A percentile compares a stretch with the other conserved stretches of the same genome.
Evolutionary conservation across 352 stramenopile genomes (phyloP).

Genomic region (Phytophthora quininea): DNA sequence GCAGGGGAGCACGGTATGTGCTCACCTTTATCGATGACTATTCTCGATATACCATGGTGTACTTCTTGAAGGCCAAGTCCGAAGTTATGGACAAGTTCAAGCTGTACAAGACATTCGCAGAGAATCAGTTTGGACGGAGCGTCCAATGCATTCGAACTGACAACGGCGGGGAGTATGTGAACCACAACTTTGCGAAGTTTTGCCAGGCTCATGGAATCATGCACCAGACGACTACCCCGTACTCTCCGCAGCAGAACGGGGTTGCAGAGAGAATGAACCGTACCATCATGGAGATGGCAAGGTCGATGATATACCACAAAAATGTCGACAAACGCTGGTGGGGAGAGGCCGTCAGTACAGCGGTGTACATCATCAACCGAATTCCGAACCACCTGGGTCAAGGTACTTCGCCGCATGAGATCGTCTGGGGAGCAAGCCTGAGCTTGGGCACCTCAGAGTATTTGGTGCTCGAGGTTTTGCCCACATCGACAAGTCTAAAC

Average conservation of each 20-base stretch:
- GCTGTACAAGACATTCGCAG: background rate
- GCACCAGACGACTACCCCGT: conserved; percentile 24
- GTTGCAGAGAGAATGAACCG: conserved; percentile 25
- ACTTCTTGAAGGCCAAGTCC: background rate
- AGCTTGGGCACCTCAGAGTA: conserved; percentile 3
- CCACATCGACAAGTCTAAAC: conserved; percentile 15
- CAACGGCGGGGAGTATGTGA: conserved; percentile 27
- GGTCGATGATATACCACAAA: conserved; percentile 19
- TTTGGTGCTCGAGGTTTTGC: conserved; percentile 21
- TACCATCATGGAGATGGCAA: conserved; percentile 18
- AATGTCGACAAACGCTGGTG: conserved; percentile 18
- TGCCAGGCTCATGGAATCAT: conserved; percentile 9
- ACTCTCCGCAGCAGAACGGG: conserved; percentile 17
- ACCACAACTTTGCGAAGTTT: conserved; percentile 4
- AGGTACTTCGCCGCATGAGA: conserved; percentile 10
- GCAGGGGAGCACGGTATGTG: conserved; percentile 4
- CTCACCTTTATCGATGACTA: conserved; percentile 26
- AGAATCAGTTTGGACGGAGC: background rate
- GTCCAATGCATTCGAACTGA: conserved; percentile 6
- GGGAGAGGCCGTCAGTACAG: conserved; percentile 19
- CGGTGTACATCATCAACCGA: conserved; percentile 21
- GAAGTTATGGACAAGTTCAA: background rate
- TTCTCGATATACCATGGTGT: background rate
- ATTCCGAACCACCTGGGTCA: conserved; percentile 12
- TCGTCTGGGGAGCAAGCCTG: conserved; percentile 3